phyloP scores from a whole-genome alignment of 345 rosid species.

The Atalantia buxifolia region DNA sequence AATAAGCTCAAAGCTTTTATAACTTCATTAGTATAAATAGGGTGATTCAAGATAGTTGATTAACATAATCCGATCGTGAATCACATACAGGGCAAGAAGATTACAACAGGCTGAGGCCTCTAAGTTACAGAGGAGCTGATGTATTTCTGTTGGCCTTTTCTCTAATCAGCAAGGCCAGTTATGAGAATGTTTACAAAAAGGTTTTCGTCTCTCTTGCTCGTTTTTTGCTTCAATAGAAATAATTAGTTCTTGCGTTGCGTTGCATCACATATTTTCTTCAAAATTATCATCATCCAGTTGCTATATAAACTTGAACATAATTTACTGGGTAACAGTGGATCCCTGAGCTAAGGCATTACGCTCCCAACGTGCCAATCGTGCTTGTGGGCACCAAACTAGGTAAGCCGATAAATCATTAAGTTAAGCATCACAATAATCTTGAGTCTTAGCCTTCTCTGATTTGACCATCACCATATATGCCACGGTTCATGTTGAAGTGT shows the following conservation, averaged over 20 bases:
- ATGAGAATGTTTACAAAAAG: slow-evolving; percentile 73
- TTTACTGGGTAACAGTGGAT: slow-evolving; percentile 52
- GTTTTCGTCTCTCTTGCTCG: slow-evolving; percentile 18
- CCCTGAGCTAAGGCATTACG: slow-evolving; percentile 72
- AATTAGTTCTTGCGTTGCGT: neutral
- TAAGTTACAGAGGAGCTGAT: slow-evolving; percentile 90
- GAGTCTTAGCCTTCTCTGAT: neutral
- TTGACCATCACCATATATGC: neutral
- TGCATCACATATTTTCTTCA: neutral
- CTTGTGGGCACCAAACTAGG: slow-evolving; percentile 86
- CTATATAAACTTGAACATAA: neutral
- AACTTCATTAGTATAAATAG: neutral
- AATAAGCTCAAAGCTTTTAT: neutral
- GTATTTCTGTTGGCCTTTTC: slow-evolving; percentile 80
- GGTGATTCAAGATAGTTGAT: neutral
- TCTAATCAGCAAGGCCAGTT: slow-evolving; percentile 75
- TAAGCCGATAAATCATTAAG: slow-evolving; percentile 6
- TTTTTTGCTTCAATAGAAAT: neutral
- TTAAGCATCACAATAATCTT: neutral
- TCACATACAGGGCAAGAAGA: slow-evolving; percentile 67
- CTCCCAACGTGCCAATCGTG: slow-evolving; percentile 71
- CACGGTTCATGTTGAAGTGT: neutral
- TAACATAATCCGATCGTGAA: neutral
- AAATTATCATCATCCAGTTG: neutral
- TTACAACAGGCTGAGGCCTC: slow-evolving; percentile 74